Evolutionary conservation across 306 rosid species (phyloP).

Genomic region (Quercus parvula): DNA sequence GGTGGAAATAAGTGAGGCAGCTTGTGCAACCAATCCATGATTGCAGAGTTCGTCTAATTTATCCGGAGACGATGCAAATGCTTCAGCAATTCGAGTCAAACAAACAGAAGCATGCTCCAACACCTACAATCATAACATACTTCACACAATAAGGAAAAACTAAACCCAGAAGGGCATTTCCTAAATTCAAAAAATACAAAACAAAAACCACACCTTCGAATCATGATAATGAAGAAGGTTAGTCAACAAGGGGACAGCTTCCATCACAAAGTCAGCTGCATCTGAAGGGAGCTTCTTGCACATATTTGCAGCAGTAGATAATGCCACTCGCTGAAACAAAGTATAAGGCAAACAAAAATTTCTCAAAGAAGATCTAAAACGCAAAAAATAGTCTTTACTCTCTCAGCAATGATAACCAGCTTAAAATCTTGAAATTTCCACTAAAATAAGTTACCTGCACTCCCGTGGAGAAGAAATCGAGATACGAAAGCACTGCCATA

Average conservation of each 20-base stretch:
- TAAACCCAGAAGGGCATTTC: neutral
- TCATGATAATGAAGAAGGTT: slow-evolving; percentile 98
- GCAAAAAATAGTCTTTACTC: neutral
- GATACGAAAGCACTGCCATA: slow-evolving; percentile 97
- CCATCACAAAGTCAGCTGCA: slow-evolving; percentile 99
- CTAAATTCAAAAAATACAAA: neutral
- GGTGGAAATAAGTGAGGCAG: slow-evolving; percentile 90
- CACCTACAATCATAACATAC: slow-evolving; percentile 50
- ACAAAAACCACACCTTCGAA: slow-evolving; percentile 57
- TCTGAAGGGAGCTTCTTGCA: slow-evolving; percentile 99
- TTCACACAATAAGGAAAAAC: slow-evolving; percentile 1
- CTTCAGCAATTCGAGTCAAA: slow-evolving; percentile 98
- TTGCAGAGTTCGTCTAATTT: slow-evolving; percentile 90
- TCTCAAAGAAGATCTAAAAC: neutral
- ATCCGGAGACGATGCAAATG: slow-evolving; percentile 91
- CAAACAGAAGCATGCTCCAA: slow-evolving; percentile 99
- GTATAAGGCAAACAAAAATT: neutral
- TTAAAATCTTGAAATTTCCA: neutral
- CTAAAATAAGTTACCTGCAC: slow-evolving; percentile 64
- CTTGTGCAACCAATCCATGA: slow-evolving; percentile 92
- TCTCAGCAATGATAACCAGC: neutral
- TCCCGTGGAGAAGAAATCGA: slow-evolving; percentile 96
- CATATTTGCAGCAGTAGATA: slow-evolving; percentile 99
- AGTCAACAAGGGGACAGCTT: slow-evolving; percentile 92
- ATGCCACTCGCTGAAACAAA: slow-evolving; percentile 80